These are phyloP conservation scores for Tricholoma furcatifolium DNA, from an alignment of 768 basidiomycete genomes.

Conservation along the genomic window DNA sequence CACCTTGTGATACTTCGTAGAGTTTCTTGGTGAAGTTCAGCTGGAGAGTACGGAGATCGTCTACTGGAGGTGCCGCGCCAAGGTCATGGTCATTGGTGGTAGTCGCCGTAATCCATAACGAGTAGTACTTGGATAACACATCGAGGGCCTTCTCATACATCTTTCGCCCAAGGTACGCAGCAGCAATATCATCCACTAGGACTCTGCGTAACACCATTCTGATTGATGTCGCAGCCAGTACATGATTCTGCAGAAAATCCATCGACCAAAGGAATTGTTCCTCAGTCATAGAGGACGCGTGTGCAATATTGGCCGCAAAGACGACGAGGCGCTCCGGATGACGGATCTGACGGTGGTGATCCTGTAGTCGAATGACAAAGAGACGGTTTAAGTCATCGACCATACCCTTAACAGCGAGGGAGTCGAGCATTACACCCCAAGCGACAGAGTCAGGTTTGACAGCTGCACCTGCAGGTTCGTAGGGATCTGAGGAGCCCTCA, in stretches of 20 bases:
- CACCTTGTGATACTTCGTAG: slow-evolving; percentile 16
- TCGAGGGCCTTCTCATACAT: slow-evolving; percentile 24
- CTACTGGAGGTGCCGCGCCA: slow-evolving; percentile 1
- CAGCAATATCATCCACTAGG: slow-evolving; percentile 25
- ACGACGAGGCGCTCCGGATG: slow-evolving; percentile 40
- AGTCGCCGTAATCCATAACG: slow-evolving; percentile 7
- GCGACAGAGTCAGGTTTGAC: slow-evolving; percentile 51
- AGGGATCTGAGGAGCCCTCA: slow-evolving; percentile 32
- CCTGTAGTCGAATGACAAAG: slow-evolving; percentile 38
- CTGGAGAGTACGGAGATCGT: slow-evolving; percentile 17
- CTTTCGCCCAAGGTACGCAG: slow-evolving; percentile 27
- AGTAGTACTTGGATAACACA: slow-evolving; percentile 16
- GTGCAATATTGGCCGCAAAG: slow-evolving; percentile 35
- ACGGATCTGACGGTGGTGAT: slow-evolving; percentile 35
- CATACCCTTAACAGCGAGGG: slow-evolving; percentile 47
- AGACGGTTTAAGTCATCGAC: slow-evolving; percentile 56
- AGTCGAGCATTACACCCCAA: slow-evolving; percentile 61
- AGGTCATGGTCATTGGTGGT: background rate
- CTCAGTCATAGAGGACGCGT: slow-evolving; percentile 17
- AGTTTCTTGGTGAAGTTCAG: slow-evolving; percentile 24
- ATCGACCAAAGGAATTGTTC: slow-evolving; percentile 18
- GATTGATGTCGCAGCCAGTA: background rate
- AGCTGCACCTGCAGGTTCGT: slow-evolving; percentile 40
- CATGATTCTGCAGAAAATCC: slow-evolving; percentile 18
- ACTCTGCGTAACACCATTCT: background rate